These are phyloP conservation scores for Aspergillus udagawae DNA, from an alignment of 2,329 filamentous ascomycete species.

Conservation along the genomic window DNA sequence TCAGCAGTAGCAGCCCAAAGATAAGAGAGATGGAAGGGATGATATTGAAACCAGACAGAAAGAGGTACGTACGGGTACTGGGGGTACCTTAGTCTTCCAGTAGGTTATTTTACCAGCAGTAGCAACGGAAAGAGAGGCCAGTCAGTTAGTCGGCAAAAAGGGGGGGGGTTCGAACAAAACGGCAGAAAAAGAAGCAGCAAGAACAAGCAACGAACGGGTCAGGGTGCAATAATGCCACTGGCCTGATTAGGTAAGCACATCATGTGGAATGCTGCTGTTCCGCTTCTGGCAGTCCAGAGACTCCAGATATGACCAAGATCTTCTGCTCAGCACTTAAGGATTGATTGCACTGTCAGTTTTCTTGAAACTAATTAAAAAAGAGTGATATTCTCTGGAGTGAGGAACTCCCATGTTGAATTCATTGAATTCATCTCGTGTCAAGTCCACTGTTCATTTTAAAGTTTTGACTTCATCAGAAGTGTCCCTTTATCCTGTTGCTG, in stretches of 20 bases:
- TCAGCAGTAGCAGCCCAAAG: slow-evolving; percentile 9
- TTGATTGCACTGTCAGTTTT: too few relatives aligned
- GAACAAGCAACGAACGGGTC: not conserved
- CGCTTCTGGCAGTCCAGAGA: slow-evolving; percentile 3
- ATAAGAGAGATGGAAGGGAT: slow-evolving; percentile 8
- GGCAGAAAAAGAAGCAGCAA: slow-evolving; percentile 1
- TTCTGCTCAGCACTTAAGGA: not conserved
- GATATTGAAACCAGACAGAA: slow-evolving; percentile 8
- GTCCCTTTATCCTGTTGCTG: not conserved
- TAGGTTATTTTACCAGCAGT: slow-evolving; percentile 15
- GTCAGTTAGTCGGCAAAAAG: slow-evolving; percentile 9
- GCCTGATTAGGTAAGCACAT: not conserved
- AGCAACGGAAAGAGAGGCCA: slow-evolving; percentile 16
- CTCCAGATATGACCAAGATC: not conserved
- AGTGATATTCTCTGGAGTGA: not conserved
- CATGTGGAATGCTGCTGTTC: slow-evolving; percentile 7
- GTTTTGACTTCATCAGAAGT: not conserved
- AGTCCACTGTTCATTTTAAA: not conserved
- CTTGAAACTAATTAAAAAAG: not conserved
- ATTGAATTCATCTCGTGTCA: not conserved
- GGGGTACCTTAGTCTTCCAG: slow-evolving; percentile 2
- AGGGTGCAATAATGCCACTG: not conserved
- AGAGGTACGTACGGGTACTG: slow-evolving; percentile 4
- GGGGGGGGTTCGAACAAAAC: not conserved
- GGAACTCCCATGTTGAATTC: too few relatives aligned